Conservation (phyloP, 1,139 yeast genomes). For the Geotrichum fermentans region DNA sequence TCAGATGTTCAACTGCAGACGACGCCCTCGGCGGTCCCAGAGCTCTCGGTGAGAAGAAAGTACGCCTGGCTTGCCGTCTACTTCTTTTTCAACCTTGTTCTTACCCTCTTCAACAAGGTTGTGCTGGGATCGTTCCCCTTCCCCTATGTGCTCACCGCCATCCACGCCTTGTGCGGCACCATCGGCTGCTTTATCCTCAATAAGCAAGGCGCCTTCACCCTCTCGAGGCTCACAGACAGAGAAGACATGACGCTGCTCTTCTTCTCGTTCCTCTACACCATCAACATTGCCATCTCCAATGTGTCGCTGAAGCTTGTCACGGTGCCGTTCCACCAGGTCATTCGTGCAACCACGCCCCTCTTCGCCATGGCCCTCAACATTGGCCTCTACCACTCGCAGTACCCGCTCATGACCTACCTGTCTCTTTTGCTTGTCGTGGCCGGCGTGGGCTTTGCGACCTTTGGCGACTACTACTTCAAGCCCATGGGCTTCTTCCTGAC, state of each 20-base stretch:
- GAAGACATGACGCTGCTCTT: conserved; percentile 27
- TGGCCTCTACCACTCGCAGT: conserved; percentile 25
- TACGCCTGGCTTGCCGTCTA: conserved; percentile 28
- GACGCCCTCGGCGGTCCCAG: conserved; percentile 2
- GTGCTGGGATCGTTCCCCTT: conserved; percentile 31
- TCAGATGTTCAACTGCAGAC: background rate
- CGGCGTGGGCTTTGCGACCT: conserved; percentile 27
- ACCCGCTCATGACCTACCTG: conserved; percentile 28
- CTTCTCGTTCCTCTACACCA: conserved; percentile 30
- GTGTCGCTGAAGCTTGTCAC: conserved; percentile 31
- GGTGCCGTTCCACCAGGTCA: conserved; percentile 31
- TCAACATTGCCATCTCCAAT: conserved; percentile 31
- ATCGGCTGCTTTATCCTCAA: conserved; percentile 28
- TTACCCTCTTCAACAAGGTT: conserved; percentile 31
- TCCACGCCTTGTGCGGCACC: conserved; percentile 29
- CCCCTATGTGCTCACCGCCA: conserved; percentile 29
- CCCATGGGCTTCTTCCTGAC: conserved; percentile 29
- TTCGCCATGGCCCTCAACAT: conserved; percentile 29
- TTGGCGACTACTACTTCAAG: conserved; percentile 29
- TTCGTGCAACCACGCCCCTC: conserved; percentile 31
- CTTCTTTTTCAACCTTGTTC: conserved; percentile 29
- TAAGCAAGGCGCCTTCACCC: conserved; percentile 24
- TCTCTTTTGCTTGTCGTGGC: conserved; percentile 25
- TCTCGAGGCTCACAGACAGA: conserved; percentile 24
- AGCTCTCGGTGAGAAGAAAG: conserved; percentile 11